Evolutionary conservation across 73 alveolate genomes (phyloP).

Genomic region (Breviolum minutum): DNA sequence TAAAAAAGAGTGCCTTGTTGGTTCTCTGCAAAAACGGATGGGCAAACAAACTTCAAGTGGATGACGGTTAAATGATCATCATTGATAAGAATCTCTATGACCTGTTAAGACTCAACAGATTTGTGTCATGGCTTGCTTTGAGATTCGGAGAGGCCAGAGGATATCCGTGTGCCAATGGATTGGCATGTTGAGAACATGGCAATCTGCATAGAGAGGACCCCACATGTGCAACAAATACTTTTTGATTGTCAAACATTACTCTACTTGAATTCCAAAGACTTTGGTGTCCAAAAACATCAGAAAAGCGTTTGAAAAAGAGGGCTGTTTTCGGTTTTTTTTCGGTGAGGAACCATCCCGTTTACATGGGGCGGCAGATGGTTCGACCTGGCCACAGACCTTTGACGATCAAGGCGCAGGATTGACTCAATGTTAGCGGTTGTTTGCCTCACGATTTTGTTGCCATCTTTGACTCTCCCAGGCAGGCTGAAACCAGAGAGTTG

Average conservation of each 20-base stretch:
- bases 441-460: background rate
- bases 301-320: background rate
- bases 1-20: too few species aligned
- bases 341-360: conserved; percentile 44
- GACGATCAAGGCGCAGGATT: conserved; percentile 61
- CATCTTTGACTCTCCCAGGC: background rate
- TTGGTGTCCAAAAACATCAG: background rate
- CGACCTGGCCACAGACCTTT: conserved; percentile 43
- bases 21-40: too few species aligned
- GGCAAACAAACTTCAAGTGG: too few species aligned
- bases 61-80: too few species aligned
- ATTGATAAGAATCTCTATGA: too few species aligned
- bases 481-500: background rate
- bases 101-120: too few species aligned
- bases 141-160: background rate
- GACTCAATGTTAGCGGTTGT: too few species aligned
- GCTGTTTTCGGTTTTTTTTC: background rate
- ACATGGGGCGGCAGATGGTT: conserved; percentile 24
- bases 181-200: conserved; percentile 14
- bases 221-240: background rate
- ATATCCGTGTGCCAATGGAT: background rate
- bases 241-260: background rate
- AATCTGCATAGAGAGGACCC: conserved; percentile 39
- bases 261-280: background rate
- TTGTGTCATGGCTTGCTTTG: too few species aligned